Evolutionary conservation across 73 alveolate genomes (phyloP), one percentile per base, ranked within the genome.

Genomic region (Blepharisma stoltei): DNA sequence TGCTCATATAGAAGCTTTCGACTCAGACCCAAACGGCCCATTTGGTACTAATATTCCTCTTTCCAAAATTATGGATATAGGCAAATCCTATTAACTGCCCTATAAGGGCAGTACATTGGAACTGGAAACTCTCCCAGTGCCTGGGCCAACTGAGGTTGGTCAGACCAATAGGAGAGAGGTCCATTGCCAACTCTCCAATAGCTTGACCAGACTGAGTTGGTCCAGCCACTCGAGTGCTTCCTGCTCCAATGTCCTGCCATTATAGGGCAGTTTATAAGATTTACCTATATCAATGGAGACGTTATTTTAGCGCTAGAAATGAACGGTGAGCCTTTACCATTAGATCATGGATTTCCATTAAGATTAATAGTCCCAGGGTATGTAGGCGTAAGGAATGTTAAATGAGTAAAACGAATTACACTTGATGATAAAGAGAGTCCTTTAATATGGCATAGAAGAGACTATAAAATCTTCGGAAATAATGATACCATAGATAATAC

Each of bases 261-360:
- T n/a, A n/a, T n/a, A n/a, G n/a, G n/a, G n/a, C n/a, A n/a, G n/a
- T n/a, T n/a, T n/a, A 50, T 78, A 67, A 67, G 75, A 43, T n/a
- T n/a, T n/a, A n/a, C n/a, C n/a, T n/a, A n/a, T n/a, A 73, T 76
- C 2, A 69, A 65, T 46, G 81, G 81, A 52, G 95, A 90, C 65
- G 92, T 87, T 41, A 49, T 90, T 6, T 25, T 90, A 50, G 92
- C 94, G 48, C 87, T 80, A 76, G 90, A 88, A 48, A 78, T 83
- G 86, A 88, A 90, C 75, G 97, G 88, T 6, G 88, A 90, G 50
- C 66, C 83, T 44, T 25, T 90, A 76, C 76, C 80, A 37, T 38
- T 21, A 45, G 97, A 90, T 76, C 97, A 90, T 66, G 97, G 97
- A 55, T 86, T 53, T 52, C 97, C 97, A 6, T 77, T 90, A 45